These are phyloP conservation scores for Lolium perenne DNA, from an alignment of 176 grass and related monocot genomes.

Conservation along the genomic window DNA sequence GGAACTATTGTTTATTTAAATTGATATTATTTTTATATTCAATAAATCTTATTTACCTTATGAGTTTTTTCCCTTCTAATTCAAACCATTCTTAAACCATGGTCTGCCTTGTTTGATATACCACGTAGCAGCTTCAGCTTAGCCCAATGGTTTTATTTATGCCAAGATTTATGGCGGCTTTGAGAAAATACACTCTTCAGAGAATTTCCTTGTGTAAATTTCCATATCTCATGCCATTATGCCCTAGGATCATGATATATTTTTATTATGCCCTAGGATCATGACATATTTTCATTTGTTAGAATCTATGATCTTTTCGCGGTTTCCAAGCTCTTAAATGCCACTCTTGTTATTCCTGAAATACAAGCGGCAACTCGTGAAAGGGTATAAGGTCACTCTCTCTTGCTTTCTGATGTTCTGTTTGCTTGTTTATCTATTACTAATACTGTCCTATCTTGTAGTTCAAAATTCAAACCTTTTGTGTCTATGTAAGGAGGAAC, in stretches of 20 bases:
- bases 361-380: too few relatives aligned
- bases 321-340: too few relatives aligned
- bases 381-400: conserved; percentile 52
- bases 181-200: conserved; percentile 95
- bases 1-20: conserved; percentile 17
- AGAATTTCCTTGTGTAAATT: conserved; percentile 57
- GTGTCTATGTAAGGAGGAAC: conserved; percentile 90
- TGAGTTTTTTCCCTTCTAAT: neutral
- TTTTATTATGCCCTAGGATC: conserved; percentile 80
- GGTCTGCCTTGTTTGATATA: conserved; percentile 23
- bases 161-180: conserved; percentile 97
- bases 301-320: too few relatives aligned
- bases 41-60: neutral
- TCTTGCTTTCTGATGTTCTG: conserved; percentile 10
- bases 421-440: conserved; percentile 30
- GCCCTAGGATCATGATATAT: conserved; percentile 44
- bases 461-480: conserved; percentile 97
- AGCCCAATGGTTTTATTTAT: conserved; percentile 93
- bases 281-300: too few relatives aligned
- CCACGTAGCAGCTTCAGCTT: conserved; percentile 60
- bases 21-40: too few relatives aligned
- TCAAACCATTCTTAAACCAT: neutral
- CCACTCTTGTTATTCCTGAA: too few relatives aligned
- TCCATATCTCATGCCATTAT: conserved; percentile 16
- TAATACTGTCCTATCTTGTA: conserved; percentile 43